Base-by-base conservation (phyloP, 768 basidiomycete species). In the Floccularia luteovirens region DNA sequence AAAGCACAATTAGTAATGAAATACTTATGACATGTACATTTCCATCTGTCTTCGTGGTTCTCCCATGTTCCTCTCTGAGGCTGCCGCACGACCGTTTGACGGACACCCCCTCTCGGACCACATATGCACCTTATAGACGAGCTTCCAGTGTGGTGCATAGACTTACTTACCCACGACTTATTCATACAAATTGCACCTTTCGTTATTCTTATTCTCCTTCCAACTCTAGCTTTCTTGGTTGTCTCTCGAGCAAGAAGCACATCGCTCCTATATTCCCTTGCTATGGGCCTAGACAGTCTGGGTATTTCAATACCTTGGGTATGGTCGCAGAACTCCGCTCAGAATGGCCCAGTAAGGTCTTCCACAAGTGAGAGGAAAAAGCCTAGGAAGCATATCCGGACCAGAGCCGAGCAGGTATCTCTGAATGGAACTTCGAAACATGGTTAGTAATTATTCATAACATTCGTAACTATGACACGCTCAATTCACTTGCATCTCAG, bases 121-220 rank as follows among this genome's bases (percentile, higher is more conserved):
- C 64, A 64, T 63, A 74, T 75, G 72, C 61, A 62, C 62, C 52
- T 56, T 54, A 51, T 60, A 48, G 66, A 69, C 55, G 62, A 64
- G 40, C 47, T 56, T 42, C 63, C 53, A 46, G 48, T 38, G 46
- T 69, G 64, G 69, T 54, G 61, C 46, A 60, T 62, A 46, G 55
- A 60, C 43, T 47, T 72, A 43, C 55, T 69, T 48, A 62, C 63
- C 34, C 63, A 56, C 43, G 49, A 57, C 45, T 42, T 64, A 8
- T 67, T 78, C 49, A 66, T 68, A 39, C 84, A 86, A 58, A 53
- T 75, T 27, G 73, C 70, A 16, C 80, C 81, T 10, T 58, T 84
- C 27, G 11, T 74, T 41, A 52, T 77, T 40, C 53, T 86, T 49
- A 46, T 85, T 41, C 44, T 77, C 42, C 57, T 76, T 34, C 79